Conservation (phyloP, 257 asterid species). For the Petunia axillaris region DNA sequence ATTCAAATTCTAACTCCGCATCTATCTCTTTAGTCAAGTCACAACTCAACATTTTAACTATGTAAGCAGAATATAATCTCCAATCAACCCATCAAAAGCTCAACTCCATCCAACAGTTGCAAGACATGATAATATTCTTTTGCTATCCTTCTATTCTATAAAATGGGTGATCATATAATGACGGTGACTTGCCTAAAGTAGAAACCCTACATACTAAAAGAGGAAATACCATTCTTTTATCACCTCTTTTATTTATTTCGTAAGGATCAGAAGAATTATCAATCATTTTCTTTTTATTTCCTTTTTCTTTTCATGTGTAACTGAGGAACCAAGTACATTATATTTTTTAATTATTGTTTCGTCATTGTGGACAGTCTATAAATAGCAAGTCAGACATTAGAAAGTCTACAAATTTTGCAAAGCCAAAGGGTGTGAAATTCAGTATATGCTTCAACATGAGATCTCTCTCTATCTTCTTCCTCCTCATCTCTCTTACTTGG, state of each 20-base stretch:
- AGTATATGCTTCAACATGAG: slow-evolving; percentile 27
- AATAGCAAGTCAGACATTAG: neutral
- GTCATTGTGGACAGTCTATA: slow-evolving; percentile 14
- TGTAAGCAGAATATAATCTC: no score
- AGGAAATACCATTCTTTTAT: neutral
- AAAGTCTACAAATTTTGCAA: neutral
- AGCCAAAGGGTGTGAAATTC: neutral
- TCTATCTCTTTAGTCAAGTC: no score
- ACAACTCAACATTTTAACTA: no score
- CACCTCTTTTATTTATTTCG: no score
- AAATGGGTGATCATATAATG: neutral
- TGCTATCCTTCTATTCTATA: neutral
- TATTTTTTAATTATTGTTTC: neutral
- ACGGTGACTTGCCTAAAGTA: neutral
- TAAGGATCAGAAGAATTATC: slow-evolving; percentile 8
- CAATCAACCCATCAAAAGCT: no score
- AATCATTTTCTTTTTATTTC: neutral
- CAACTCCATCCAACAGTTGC: no score
- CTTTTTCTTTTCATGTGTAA: neutral
- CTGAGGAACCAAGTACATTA: no score
- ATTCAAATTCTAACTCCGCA: no score
- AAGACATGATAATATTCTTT: neutral
- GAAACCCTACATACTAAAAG: neutral
- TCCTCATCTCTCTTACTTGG: slow-evolving; percentile 41
- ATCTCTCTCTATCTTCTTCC: slow-evolving; percentile 26